Percentiles rank a stretch among this genome's conserved stretches.
These are phyloP conservation scores for Hanseniaspora singularis DNA, from an alignment of 805 yeast genomes.

Conservation along the genomic window DNA sequence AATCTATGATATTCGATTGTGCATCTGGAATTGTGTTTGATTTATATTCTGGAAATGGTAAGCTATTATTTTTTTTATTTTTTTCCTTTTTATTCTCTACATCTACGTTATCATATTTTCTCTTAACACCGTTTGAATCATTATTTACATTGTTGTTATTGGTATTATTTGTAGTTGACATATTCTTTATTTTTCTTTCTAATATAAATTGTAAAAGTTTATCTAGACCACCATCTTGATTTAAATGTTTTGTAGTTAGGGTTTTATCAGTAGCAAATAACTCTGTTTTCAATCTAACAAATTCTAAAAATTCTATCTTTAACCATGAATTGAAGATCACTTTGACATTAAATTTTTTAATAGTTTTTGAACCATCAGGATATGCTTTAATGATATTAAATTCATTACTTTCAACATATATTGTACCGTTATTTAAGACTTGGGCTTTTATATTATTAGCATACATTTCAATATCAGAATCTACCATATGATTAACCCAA, in stretches of 20 bases:
- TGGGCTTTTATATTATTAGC: constrained; percentile 42
- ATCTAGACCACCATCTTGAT: constrained; percentile 1
- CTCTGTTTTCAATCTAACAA: constrained; percentile 20
- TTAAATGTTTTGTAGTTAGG: not conserved
- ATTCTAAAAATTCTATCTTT: constrained; percentile 61
- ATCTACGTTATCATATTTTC: not conserved
- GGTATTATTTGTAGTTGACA: not conserved
- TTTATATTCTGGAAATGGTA: too few species aligned
- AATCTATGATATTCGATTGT: not conserved
- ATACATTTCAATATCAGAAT: constrained; percentile 35
- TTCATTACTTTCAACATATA: constrained; percentile 42
- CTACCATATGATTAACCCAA: constrained; percentile 39
- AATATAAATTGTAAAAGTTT: not conserved
- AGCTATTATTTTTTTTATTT: too few species aligned
- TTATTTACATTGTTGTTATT: not conserved
- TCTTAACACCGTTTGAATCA: not conserved
- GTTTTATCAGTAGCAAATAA: constrained; percentile 5
- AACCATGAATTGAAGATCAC: constrained; percentile 51
- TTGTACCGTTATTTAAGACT: constrained; percentile 41
- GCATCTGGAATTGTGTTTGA: too few species aligned
- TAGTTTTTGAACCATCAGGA: constrained; percentile 58
- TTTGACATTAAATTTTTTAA: constrained; percentile 48
- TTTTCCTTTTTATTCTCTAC: too few species aligned
- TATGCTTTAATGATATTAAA: constrained; percentile 41
- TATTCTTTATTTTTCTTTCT: constrained; percentile 4